Evolutionary conservation across 169 alveolate species (phyloP), one percentile per base, ranked within the genome.

Genomic region (Cryptosporidium viatorum): DNA sequence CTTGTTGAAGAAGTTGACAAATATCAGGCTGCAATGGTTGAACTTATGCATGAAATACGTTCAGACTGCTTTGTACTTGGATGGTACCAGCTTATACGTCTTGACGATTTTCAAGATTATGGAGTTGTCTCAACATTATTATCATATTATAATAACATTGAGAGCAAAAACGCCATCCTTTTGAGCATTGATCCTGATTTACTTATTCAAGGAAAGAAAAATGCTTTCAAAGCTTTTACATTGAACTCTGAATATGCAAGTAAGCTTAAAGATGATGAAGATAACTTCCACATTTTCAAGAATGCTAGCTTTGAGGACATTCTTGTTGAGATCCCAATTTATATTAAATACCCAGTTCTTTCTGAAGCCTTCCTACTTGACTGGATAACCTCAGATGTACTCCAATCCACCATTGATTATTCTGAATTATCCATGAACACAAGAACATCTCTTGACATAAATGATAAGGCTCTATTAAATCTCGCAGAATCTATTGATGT

Each of bases 51-150:
- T 58, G 97, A 94, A 84, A 92, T 94, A 26, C 93, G 92, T 48
- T 95, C 94, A 52, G 97, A 94, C 80, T 94, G 97, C 85, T 94
- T 94, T 74, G 94, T 96, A n/a, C 93, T 94, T 23, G 97, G 97
- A 4, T 94, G 97, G 97, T 94, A 94, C 86, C 97, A 94, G 85
- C 86, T 97, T 10, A 84, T 93, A n/a, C 91, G 92, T 52, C 91
- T 93, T 43, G 96, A 95, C 35, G 97, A 94, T 65, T 75, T 94
- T 71, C 95, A 93, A 86, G 91, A 94, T 39, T 84, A 91, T 65
- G 96, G 93, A 41, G 91, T 94, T 48, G 92, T 94, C 50, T 96
- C 95, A 41, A 93, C 92, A 52, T 84, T 94, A 59, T 93, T 93
- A 14, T 87, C 89, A 12, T 94, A 94, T 87, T 96, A 94, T 67